Conservation (phyloP, 2,329 filamentous ascomycete species). For the Zarea fungicola region DNA sequence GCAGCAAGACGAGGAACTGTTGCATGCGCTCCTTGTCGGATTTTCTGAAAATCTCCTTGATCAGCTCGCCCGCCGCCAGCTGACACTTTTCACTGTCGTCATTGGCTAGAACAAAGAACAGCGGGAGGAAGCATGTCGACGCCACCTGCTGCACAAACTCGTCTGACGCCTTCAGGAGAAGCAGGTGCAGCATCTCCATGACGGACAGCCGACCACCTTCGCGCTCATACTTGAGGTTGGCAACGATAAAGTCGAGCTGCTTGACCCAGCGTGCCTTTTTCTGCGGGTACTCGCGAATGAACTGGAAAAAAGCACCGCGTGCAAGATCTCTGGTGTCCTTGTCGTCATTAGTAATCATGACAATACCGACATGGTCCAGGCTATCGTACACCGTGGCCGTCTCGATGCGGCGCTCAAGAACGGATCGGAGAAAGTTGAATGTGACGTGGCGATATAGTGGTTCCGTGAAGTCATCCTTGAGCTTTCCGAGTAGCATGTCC, state of each 20-base stretch:
- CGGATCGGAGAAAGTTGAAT: constrained; percentile 87
- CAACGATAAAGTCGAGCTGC: constrained; percentile 81
- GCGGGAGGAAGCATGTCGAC: constrained; percentile 74
- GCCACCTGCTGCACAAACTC: constrained; percentile 79
- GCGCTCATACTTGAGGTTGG: constrained; percentile 86
- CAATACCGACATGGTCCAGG: constrained; percentile 78
- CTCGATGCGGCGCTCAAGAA: constrained; percentile 79
- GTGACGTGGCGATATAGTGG: constrained; percentile 87
- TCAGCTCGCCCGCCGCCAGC: constrained; percentile 70
- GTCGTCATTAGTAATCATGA: constrained; percentile 96
- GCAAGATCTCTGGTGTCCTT: constrained; percentile 82
- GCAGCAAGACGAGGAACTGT: constrained; percentile 65
- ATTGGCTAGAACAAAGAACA: constrained; percentile 81
- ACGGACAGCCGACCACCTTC: constrained; percentile 86
- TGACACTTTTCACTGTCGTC: constrained; percentile 84
- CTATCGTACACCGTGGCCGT: constrained; percentile 87
- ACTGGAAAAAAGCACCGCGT: constrained; percentile 86
- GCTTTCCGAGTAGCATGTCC: constrained; percentile 72
- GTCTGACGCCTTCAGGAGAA: constrained; percentile 80
- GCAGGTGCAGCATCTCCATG: constrained; percentile 81
- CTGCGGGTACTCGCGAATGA: constrained; percentile 90
- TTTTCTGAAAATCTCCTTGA: constrained; percentile 75
- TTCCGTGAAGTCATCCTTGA: constrained; percentile 87
- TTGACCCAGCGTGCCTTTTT: constrained; percentile 84
- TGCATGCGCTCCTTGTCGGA: constrained; percentile 67